Evolutionary conservation across 495 filamentous ascomycete genomes (phyloP), one percentile per base, ranked within the genome.

Genomic region (Penicillium maclennaniae): DNA sequence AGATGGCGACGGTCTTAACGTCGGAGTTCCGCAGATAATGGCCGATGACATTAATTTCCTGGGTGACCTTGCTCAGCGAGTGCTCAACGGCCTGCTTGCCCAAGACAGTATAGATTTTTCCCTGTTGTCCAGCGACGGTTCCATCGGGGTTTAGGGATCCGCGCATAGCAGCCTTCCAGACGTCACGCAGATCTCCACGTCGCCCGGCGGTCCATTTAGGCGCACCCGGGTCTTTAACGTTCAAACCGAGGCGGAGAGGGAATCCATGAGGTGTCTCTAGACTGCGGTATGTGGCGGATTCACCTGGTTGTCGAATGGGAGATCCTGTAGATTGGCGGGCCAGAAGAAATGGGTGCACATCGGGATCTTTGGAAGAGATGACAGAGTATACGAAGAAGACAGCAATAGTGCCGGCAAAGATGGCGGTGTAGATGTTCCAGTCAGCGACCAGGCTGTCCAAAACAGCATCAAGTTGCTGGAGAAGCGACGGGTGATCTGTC

Each of bases 331-430:
- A 82, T 71, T 97, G 93, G 34, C 93, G 84, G 45, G 87, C 85
- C 37, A 99, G 84, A 20, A 97, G 80, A 60, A 95, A 83, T 7
- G 93, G 95, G 67, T 97, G 92, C 9, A 87, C 85, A 71, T 97
- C 93, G 1, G 95, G 88, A 34, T 96, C 91, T 38, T 74, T 71
- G 7, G 74, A 75, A 45, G 77, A 80, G 43, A 86, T 65, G 27
- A 85, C 65, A 15, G 80, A 83, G 61, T 88, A 87, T 54, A 82
- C 73, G 21, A 91, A 70, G 57, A 86, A 73, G 31, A 79, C 78
- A 43, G 79, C 66, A 43, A 95, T 73, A 27, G 74, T 60, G 26
- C 80, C 60, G n/a, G 79, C 71, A 43, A 90, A 73, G 26, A 84
- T 6, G 2, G 85, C 91, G 41, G 84, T 86, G 69, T 85, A 87